Evolutionary conservation across 2,329 filamentous ascomycete genomes (phyloP).

Genomic region (Pseudogymnoascus verrucosus): DNA sequence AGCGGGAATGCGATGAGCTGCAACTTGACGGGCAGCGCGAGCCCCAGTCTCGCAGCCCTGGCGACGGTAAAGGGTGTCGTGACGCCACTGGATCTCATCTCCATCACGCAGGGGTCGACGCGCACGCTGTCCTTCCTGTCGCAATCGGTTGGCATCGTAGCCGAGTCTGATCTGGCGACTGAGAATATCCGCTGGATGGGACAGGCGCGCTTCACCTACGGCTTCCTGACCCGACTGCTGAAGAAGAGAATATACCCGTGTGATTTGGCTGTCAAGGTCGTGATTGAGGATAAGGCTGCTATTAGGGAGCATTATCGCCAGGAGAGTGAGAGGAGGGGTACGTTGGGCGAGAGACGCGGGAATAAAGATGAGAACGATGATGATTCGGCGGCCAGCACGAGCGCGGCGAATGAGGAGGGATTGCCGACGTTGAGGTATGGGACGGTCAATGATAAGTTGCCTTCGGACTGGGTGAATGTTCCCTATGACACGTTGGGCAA

Average conservation of each 20-base stretch:
- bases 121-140: constrained; percentile 82
- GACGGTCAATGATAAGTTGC: constrained; percentile 68
- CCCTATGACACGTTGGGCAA: constrained; percentile 75
- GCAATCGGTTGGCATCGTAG: constrained; percentile 81
- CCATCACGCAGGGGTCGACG: constrained; percentile 71
- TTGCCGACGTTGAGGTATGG: constrained; percentile 73
- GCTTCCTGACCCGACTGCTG: constrained; percentile 69
- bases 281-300: constrained; percentile 63
- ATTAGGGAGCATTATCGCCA: constrained; percentile 67
- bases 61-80: constrained; percentile 79
- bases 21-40: constrained; percentile 77
- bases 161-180: constrained; percentile 82
- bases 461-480: constrained; percentile 66
- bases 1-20: constrained; percentile 90
- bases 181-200: constrained; percentile 95
- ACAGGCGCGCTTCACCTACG: constrained; percentile 72
- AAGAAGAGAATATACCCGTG: constrained; percentile 77
- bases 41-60: constrained; percentile 67
- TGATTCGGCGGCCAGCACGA: constrained; percentile 25
- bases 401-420: constrained; percentile 34
- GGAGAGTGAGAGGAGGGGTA: constrained; percentile 29
- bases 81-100: constrained; percentile 79
- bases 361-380: constrained; percentile 26
- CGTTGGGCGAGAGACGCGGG: constrained; percentile 23
- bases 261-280: constrained; percentile 78